Conservation (phyloP, 2,329 filamentous ascomycete genomes). For the Aspergillus hortae region DNA sequence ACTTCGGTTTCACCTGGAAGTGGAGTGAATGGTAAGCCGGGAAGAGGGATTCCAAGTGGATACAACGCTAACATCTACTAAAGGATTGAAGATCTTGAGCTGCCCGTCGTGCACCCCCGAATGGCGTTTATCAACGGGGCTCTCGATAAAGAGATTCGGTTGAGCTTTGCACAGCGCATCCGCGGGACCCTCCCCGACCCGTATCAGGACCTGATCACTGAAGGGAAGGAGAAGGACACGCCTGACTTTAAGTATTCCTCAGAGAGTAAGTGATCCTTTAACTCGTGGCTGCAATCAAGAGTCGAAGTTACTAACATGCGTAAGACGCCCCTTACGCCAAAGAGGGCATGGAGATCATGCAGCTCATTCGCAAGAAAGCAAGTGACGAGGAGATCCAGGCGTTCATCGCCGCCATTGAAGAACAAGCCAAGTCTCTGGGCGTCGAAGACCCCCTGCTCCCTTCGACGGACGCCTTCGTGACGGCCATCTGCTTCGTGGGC, state of each 20-base stretch:
- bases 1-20: slow-evolving; percentile 99
- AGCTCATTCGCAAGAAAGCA: slow-evolving; percentile 78
- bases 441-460: slow-evolving; percentile 71
- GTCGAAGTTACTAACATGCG: background rate
- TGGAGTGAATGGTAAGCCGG: slow-evolving; percentile 82
- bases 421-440: slow-evolving; percentile 66
- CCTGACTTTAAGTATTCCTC: slow-evolving; percentile 88
- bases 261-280: slow-evolving; percentile 55
- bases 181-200: slow-evolving; percentile 85
- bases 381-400: slow-evolving; percentile 81
- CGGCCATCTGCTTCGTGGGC: slow-evolving; percentile 86
- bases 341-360: slow-evolving; percentile 78
- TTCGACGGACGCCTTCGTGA: slow-evolving; percentile 93
- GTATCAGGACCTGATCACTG: slow-evolving; percentile 76
- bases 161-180: slow-evolving; percentile 94
- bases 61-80: slow-evolving; percentile 14
- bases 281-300: background rate
- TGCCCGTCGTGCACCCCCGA: slow-evolving; percentile 74
- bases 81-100: slow-evolving; percentile 73
- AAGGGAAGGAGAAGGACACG: slow-evolving; percentile 91
- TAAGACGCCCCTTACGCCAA: slow-evolving; percentile 73
- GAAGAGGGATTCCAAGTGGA: background rate
- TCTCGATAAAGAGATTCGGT: slow-evolving; percentile 91
- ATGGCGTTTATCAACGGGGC: slow-evolving; percentile 91
- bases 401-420: slow-evolving; percentile 74